phyloP scores from a whole-genome alignment of 345 rosid genomes.

The Dovyalis caffra region DNA sequence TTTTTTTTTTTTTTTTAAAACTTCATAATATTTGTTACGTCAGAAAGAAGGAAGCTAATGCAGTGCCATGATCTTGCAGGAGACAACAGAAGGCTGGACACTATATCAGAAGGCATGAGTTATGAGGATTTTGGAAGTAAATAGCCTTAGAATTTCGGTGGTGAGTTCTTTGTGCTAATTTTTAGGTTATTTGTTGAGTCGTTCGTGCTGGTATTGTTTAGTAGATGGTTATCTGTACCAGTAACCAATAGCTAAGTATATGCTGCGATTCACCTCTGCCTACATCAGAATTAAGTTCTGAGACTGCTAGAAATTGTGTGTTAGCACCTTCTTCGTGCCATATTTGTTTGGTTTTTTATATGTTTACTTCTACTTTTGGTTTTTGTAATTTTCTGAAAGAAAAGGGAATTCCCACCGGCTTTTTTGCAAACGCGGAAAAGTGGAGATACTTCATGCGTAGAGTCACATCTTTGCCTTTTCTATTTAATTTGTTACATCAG shows the following conservation, averaged over 20 bases:
- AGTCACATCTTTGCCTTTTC: neutral
- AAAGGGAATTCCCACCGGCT: too few relatives aligned
- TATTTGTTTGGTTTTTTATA: neutral
- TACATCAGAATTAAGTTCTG: neutral
- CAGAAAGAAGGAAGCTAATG: constrained; percentile 14
- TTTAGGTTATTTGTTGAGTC: neutral
- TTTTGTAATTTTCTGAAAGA: neutral
- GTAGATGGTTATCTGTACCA: neutral
- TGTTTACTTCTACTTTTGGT: neutral
- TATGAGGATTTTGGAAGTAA: constrained; percentile 73
- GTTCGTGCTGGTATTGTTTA: neutral
- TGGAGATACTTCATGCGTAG: neutral
- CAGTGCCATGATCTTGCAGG: constrained; percentile 42
- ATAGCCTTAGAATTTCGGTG: constrained; percentile 27
- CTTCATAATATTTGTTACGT: neutral
- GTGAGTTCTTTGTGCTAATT: constrained; percentile 12
- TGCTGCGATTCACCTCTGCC: neutral
- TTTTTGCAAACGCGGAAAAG: neutral
- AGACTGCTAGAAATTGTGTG: neutral
- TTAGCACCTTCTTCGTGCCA: neutral
- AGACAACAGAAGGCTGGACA: constrained; percentile 73
- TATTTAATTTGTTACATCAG: neutral
- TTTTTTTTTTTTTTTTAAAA: neutral
- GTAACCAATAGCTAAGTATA: neutral
- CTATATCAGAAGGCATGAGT: constrained; percentile 88